Evolutionary conservation across 352 stramenopile species (phyloP).

Genomic region (Globisporangium canariense): DNA sequence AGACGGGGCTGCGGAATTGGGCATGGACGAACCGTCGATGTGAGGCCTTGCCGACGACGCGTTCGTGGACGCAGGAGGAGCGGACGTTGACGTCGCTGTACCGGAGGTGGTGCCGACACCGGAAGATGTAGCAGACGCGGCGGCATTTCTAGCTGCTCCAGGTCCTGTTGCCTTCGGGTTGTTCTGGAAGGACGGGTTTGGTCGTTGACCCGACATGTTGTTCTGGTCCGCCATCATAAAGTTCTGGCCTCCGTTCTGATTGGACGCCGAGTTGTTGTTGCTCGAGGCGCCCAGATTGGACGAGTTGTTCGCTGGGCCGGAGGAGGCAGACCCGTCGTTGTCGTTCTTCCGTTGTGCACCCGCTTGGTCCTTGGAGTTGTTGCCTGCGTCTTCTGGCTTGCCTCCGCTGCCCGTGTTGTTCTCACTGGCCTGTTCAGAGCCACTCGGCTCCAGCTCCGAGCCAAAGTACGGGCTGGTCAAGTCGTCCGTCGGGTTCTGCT

Average conservation of each 20-base stretch:
- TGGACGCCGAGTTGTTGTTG: constrained; percentile 9
- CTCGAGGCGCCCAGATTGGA: background rate
- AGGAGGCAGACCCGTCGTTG: constrained; percentile 13
- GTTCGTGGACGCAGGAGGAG: constrained; percentile 33
- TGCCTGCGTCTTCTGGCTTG: constrained; percentile 22
- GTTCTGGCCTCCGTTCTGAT: constrained; percentile 6
- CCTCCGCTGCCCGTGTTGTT: constrained; percentile 29
- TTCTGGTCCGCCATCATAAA: constrained; percentile 23
- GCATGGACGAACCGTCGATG: constrained; percentile 37
- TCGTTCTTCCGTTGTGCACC: constrained; percentile 26
- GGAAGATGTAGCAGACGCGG: constrained; percentile 15
- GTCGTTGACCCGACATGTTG: constrained; percentile 9
- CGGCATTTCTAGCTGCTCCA: constrained; percentile 9
- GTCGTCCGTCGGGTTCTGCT: constrained; percentile 27
- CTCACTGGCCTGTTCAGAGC: constrained; percentile 31
- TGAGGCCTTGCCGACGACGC: constrained; percentile 66
- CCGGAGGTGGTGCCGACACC: constrained; percentile 17
- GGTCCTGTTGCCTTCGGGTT: constrained; percentile 3
- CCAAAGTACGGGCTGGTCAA: constrained; percentile 67
- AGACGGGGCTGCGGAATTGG: constrained; percentile 17
- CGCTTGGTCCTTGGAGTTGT: constrained; percentile 24
- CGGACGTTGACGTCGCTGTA: constrained; percentile 17
- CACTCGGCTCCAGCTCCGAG: constrained; percentile 40
- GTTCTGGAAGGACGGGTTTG: constrained; percentile 14
- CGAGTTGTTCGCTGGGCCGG: constrained; percentile 15